A percentile compares a stretch with the other conserved stretches of the same genome.
Conservation (phyloP, 2,329 filamentous ascomycete genomes). For the Scedosporium minutisporum region DNA sequence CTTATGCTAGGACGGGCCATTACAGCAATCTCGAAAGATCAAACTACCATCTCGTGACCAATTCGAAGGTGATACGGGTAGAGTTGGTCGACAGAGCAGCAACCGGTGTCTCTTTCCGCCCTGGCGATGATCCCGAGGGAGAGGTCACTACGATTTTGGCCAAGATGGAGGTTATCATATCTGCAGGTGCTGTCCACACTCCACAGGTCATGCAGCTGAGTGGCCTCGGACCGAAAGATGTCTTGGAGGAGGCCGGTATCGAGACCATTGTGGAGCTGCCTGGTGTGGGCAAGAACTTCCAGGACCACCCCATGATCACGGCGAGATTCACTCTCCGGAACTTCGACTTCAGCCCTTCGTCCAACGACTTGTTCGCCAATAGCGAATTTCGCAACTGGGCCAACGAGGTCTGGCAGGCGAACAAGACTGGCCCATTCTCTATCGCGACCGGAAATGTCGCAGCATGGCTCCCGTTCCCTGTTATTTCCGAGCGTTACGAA, state of each 20-base stretch:
- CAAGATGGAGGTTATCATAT: conserved; percentile 39
- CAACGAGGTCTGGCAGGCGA: conserved; percentile 7
- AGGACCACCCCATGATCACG: conserved; percentile 32
- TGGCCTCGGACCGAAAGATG: conserved; percentile 33
- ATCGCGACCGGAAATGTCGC: conserved; percentile 24
- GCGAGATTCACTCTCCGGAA: conserved; percentile 11
- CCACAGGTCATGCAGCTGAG: conserved; percentile 42
- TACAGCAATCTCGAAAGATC: conserved; percentile 12
- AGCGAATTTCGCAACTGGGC: conserved; percentile 12
- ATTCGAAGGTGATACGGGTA: conserved; percentile 14
- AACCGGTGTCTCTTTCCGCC: conserved; percentile 17
- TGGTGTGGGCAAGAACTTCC: conserved; percentile 49
- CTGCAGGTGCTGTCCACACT: conserved; percentile 39
- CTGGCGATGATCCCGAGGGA: not conserved
- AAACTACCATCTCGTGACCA: conserved; percentile 17
- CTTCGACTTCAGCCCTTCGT: conserved; percentile 12
- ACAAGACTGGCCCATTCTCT: conserved; percentile 19
- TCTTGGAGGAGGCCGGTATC: conserved; percentile 33
- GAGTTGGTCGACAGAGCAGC: conserved; percentile 15
- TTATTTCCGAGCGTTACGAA: conserved; percentile 21
- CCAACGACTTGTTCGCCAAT: conserved; percentile 7
- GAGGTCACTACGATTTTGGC: conserved; percentile 15
- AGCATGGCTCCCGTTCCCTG: conserved; percentile 25
- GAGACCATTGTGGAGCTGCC: conserved; percentile 36
- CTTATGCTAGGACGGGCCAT: conserved; percentile 29